Conservation (phyloP, 805 yeast genomes). For the Metschnikowia gruessii region DNA sequence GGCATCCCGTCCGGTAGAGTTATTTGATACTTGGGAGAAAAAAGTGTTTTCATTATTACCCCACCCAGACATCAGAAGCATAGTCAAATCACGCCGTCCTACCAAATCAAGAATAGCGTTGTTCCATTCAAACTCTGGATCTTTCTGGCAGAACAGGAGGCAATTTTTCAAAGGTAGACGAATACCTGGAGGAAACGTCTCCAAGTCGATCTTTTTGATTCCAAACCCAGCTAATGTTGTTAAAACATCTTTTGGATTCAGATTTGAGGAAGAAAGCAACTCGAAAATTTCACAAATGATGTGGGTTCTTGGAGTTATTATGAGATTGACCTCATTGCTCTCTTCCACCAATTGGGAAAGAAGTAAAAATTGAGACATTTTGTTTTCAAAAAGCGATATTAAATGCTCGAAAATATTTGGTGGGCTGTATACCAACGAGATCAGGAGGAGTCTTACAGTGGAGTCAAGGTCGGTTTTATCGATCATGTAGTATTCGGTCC, state of each 20-base stretch:
- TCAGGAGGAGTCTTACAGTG: conserved; percentile 41
- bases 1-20: conserved; percentile 27
- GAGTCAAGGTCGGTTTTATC: conserved; percentile 35
- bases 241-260: conserved; percentile 52
- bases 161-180: conserved; percentile 64
- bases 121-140: conserved; percentile 49
- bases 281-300: conserved; percentile 61
- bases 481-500: conserved; percentile 57
- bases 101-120: conserved; percentile 50
- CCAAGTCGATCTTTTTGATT: conserved; percentile 50
- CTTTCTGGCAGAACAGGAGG: conserved; percentile 51
- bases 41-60: conserved; percentile 9
- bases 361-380: conserved; percentile 54
- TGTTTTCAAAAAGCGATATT: conserved; percentile 44
- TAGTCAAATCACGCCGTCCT: conserved; percentile 63
- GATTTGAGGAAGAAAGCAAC: conserved; percentile 52
- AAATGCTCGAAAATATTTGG: conserved; percentile 60
- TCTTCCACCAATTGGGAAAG: conserved; percentile 69
- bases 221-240: conserved; percentile 59
- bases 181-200: conserved; percentile 73
- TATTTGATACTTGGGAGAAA: neutral
- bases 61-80: conserved; percentile 20
- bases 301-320: conserved; percentile 65
- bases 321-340: conserved; percentile 52
- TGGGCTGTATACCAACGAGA: conserved; percentile 49